Conservation (phyloP, 805 yeast species). For the Wickerhamiella sorbophila region DNA sequence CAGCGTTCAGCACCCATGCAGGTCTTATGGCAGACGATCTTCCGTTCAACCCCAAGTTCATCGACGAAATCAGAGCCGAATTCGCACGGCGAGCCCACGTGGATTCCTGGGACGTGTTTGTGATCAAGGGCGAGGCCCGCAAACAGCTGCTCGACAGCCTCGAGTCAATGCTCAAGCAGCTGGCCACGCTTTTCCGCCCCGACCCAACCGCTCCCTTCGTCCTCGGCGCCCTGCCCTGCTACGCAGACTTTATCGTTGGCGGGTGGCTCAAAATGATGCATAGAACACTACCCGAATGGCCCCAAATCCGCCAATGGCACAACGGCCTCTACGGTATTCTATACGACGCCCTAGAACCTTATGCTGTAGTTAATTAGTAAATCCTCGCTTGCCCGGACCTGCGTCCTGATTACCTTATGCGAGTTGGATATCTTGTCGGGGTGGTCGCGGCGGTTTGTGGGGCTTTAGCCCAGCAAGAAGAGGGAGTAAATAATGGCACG, state of each 20-base stretch:
- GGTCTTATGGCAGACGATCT: not conserved
- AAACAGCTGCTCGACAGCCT: not conserved
- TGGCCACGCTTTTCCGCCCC: not conserved
- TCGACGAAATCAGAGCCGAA: not conserved
- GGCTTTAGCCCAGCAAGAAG: too few species aligned
- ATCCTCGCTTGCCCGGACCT: too few species aligned
- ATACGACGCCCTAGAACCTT: not conserved
- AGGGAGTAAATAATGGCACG: too few species aligned
- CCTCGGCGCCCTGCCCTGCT: not conserved
- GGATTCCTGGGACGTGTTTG: not conserved
- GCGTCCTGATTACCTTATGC: too few species aligned
- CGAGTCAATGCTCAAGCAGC: not conserved
- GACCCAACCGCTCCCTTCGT: not conserved
- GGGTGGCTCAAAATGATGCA: not conserved
- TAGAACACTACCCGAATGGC: not conserved
- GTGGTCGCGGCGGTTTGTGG: too few species aligned
- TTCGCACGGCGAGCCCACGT: not conserved
- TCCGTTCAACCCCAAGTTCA: not conserved
- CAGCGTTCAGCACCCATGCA: not conserved
- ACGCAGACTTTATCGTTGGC: not conserved
- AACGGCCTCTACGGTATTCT: not conserved
- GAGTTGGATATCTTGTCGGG: too few species aligned
- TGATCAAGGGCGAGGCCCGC: not conserved
- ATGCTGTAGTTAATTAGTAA: not conserved
- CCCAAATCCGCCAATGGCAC: not conserved